Conservation (phyloP, 306 rosid genomes). For the Acacia confusa region DNA sequence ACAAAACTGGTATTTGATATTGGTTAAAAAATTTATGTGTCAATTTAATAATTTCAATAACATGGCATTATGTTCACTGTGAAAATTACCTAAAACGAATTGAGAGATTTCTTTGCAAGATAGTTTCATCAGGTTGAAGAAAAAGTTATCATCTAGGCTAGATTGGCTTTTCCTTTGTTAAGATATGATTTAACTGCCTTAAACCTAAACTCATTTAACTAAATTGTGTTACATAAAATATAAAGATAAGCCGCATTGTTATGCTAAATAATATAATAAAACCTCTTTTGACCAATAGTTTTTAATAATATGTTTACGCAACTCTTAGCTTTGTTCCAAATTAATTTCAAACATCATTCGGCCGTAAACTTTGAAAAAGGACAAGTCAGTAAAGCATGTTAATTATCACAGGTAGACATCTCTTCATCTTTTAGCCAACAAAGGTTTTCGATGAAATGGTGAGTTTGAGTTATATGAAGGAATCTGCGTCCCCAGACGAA, state of each 20-base stretch:
- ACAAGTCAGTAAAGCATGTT: background rate
- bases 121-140: background rate
- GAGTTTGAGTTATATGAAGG: background rate
- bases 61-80: background rate
- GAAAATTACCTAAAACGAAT: background rate
- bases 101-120: background rate
- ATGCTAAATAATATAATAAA: background rate
- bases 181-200: background rate
- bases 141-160: background rate
- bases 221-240: background rate
- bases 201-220: background rate
- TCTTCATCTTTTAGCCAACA: background rate
- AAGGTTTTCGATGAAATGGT: background rate
- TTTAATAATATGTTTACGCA: background rate
- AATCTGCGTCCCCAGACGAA: background rate
- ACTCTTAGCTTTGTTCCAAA: no score
- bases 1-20: background rate
- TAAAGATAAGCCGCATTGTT: background rate
- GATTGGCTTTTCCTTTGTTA: background rate
- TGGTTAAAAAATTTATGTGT: background rate
- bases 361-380: background rate
- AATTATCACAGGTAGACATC: background rate
- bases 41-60: background rate
- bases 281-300: background rate
- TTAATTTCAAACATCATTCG: no score